Percentiles rank a stretch among this genome's conserved stretches.
These are phyloP conservation scores for Phallus indusiatus DNA, from an alignment of 768 basidiomycete species.

Conservation along the genomic window DNA sequence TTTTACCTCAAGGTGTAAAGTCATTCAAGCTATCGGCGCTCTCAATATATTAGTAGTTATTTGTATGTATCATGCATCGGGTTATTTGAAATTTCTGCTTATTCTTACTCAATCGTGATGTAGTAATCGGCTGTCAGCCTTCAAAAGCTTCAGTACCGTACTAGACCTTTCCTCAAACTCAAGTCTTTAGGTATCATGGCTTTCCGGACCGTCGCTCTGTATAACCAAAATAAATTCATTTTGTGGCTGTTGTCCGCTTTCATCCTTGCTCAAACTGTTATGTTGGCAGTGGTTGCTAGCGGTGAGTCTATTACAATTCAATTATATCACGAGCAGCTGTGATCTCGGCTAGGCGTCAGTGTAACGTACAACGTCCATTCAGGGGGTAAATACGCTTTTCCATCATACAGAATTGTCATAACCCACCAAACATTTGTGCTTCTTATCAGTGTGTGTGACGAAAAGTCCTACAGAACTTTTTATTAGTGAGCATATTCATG, in stretches of 20 bases:
- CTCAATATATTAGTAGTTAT: neutral
- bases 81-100: neutral
- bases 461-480: neutral
- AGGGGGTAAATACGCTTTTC: no score
- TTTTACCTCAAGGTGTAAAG: neutral
- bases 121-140: neutral
- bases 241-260: neutral
- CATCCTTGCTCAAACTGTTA: neutral
- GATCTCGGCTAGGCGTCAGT: no score
- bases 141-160: neutral
- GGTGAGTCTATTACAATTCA: neutral
- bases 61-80: no score
- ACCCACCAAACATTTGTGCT: no score
- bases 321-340: no score
- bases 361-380: no score
- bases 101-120: neutral
- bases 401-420: no score
- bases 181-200: neutral
- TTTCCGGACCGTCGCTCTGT: neutral
- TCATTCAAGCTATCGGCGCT: neutral
- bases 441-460: neutral
- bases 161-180: neutral
- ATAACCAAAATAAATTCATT: neutral
- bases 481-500: neutral
- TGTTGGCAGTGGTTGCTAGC: neutral